Percentiles rank a stretch among this genome's conserved stretches.
These are phyloP conservation scores for Zea mays DNA, from an alignment of 176 grass and related monocot species.

Conservation along the genomic window DNA sequence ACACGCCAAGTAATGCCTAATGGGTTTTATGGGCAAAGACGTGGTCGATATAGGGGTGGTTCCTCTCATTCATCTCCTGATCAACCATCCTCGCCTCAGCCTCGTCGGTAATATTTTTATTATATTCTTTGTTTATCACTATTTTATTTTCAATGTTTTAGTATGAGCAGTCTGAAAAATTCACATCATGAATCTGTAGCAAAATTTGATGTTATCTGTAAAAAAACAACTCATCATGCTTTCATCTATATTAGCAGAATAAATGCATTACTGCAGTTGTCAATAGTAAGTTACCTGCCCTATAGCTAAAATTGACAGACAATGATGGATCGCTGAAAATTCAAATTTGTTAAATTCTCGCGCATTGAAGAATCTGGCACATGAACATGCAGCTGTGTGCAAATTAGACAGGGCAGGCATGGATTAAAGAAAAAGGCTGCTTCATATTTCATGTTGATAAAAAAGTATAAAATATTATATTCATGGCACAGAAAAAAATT, in stretches of 20 bases:
- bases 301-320: conserved; percentile 17
- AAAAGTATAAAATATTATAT: neutral
- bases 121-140: conserved; percentile 29
- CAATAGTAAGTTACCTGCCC: neutral
- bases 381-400: neutral
- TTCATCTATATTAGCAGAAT: conserved; percentile 16
- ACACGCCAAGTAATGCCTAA: conserved; percentile 42
- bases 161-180: conserved; percentile 17
- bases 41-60: conserved; percentile 46
- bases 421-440: neutral
- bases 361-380: neutral
- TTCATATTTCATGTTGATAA: conserved; percentile 14
- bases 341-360: conserved; percentile 3
- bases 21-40: conserved; percentile 56
- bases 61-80: conserved; percentile 75
- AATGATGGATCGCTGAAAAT: neutral
- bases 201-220: conserved; percentile 14
- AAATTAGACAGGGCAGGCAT: conserved; percentile 7
- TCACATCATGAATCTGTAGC: conserved; percentile 3
- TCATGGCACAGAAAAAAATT: neutral
- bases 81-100: conserved; percentile 71
- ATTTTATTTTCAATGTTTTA: conserved; percentile 11
- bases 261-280: conserved; percentile 16
- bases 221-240: neutral
- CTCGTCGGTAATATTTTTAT: conserved; percentile 47